These are phyloP conservation scores for Lactarius pseudohatsudake DNA, from an alignment of 768 basidiomycete genomes.

Conservation along the genomic window DNA sequence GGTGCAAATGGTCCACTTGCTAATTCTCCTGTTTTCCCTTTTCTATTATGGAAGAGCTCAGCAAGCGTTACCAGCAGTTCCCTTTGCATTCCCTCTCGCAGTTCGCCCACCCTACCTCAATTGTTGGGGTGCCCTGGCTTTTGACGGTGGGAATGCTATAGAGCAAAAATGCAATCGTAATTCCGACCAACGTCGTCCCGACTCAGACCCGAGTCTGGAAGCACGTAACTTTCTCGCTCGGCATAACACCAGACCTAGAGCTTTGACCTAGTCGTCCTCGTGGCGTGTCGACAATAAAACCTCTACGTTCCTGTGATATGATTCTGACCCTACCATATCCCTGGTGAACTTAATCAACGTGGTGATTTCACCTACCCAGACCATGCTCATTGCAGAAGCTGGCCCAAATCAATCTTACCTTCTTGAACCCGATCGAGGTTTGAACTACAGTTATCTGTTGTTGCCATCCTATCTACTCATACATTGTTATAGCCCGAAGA, in stretches of 20 bases:
- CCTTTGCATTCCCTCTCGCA: slow-evolving; percentile 31
- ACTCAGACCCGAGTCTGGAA: no score
- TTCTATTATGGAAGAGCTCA: slow-evolving; percentile 1
- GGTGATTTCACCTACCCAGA: slow-evolving; percentile 39
- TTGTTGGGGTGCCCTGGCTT: slow-evolving; percentile 23
- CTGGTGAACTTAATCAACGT: slow-evolving; percentile 28
- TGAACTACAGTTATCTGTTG: neutral
- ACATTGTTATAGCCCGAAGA: slow-evolving; percentile 35
- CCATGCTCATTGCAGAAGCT: slow-evolving; percentile 36
- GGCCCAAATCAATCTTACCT: slow-evolving; percentile 40
- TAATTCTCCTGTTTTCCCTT: neutral
- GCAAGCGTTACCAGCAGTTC: slow-evolving; percentile 9
- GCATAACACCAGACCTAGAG: no score
- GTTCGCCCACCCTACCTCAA: slow-evolving; percentile 33
- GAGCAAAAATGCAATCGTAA: no score
- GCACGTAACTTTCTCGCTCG: no score
- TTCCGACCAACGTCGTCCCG: no score
- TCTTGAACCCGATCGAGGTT: slow-evolving; percentile 42
- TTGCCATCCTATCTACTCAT: neutral
- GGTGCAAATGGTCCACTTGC: neutral
- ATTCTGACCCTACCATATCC: no score
- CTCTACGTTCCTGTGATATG: no score
- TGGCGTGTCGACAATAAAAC: no score
- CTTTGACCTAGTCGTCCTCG: no score
- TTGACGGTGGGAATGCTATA: no score